A percentile compares a stretch with the other conserved stretches of the same genome.
phyloP scores from a whole-genome alignment of 306 rosid species.

The Pueraria montana region DNA sequence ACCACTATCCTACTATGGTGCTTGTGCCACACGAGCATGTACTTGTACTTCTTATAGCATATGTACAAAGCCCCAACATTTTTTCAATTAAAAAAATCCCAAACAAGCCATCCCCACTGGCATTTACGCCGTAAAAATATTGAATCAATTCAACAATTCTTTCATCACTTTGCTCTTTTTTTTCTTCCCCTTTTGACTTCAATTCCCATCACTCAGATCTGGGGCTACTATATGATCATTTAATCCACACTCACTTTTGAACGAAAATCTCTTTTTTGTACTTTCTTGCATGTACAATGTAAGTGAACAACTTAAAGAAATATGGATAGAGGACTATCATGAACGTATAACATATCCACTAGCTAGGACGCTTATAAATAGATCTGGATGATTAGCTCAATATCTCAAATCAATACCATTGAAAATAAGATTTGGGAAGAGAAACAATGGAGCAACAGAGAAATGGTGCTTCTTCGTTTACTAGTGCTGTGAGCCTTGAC shows the following conservation, averaged over 20 bases:
- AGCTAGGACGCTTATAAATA: slow-evolving; percentile 42
- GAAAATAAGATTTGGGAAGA: slow-evolving; percentile 24
- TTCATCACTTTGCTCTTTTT: not conserved
- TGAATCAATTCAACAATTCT: slow-evolving; percentile 13
- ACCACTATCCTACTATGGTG: no score
- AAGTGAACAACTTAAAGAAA: slow-evolving; percentile 36
- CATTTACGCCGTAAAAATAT: not conserved
- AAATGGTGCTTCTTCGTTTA: slow-evolving; percentile 44
- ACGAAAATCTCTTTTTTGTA: slow-evolving; percentile 1
- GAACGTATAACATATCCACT: not conserved
- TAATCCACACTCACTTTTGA: not conserved
- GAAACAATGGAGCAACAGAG: slow-evolving; percentile 36
- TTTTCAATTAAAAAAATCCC: not conserved
- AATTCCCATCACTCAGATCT: not conserved
- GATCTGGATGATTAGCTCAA: not conserved
- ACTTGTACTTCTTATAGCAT: not conserved
- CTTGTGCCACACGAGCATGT: slow-evolving; percentile 11
- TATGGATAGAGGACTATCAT: slow-evolving; percentile 26
- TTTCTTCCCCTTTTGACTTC: slow-evolving; percentile 1
- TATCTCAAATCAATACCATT: not conserved
- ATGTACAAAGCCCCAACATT: not conserved
- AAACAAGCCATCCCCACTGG: not conserved
- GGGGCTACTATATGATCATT: not conserved
- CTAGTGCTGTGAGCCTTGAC: slow-evolving; percentile 54
- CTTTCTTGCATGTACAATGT: slow-evolving; percentile 31